Conservation (phyloP, 352 stramenopile species). For the Phytophthora hibernalis region DNA sequence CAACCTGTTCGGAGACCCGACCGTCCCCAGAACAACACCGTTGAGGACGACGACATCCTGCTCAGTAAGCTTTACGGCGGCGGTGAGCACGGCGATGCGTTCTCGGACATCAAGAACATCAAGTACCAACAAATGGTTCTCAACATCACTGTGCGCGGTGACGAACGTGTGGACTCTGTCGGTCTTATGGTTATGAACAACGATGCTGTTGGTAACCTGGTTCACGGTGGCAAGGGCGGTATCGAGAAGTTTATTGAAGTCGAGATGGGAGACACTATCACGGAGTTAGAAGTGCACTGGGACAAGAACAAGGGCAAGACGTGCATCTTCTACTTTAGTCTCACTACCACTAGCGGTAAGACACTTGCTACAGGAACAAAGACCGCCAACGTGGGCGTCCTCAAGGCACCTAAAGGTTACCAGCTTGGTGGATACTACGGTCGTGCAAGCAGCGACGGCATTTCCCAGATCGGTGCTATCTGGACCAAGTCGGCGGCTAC, state of each 20-base stretch:
- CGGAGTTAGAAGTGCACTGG: conserved; percentile 33
- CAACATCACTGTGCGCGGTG: conserved; percentile 35
- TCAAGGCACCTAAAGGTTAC: conserved; percentile 28
- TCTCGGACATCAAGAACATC: conserved; percentile 39
- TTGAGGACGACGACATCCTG: conserved; percentile 29
- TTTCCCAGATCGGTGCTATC: conserved; percentile 32
- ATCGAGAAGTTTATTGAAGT: conserved; percentile 19
- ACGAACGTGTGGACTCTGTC: conserved; percentile 23
- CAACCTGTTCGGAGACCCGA: conserved; percentile 27
- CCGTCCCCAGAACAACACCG: conserved; percentile 26
- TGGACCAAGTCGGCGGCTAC: conserved; percentile 10
- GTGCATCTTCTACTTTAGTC: conserved; percentile 35
- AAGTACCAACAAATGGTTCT: conserved; percentile 33
- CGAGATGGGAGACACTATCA: conserved; percentile 20
- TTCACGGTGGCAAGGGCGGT: conserved; percentile 32
- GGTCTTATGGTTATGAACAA: conserved; percentile 20
- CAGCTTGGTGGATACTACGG: conserved; percentile 34
- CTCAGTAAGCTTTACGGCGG: conserved; percentile 27
- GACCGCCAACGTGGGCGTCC: conserved; percentile 7
- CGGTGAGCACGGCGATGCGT: conserved; percentile 26
- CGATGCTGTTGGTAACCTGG: conserved; percentile 19
- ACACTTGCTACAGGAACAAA: conserved; percentile 24
- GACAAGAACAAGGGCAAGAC: conserved; percentile 34
- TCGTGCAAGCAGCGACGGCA: conserved; percentile 8
- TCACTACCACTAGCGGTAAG: conserved; percentile 13